These are phyloP conservation scores for Ogataea saltuana DNA, from an alignment of 805 yeast genomes.

Conservation along the genomic window DNA sequence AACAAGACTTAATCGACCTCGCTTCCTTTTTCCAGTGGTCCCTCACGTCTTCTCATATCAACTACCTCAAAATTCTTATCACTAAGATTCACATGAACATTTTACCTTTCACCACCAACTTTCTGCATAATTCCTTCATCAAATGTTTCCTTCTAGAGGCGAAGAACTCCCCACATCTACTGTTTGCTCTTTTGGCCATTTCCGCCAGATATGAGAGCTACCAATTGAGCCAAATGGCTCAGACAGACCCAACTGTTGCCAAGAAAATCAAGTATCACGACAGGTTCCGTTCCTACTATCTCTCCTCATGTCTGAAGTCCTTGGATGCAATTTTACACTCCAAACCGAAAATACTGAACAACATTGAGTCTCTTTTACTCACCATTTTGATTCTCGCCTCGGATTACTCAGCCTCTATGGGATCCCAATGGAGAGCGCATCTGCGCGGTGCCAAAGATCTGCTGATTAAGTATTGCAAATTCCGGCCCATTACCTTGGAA, in stretches of 20 bases:
- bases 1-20: slow-evolving; percentile 27
- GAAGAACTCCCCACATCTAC: slow-evolving; percentile 55
- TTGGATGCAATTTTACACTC: slow-evolving; percentile 52
- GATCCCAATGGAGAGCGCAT: slow-evolving; percentile 69
- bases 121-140: slow-evolving; percentile 36
- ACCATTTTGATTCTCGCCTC: slow-evolving; percentile 70
- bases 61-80: slow-evolving; percentile 35
- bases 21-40: slow-evolving; percentile 36
- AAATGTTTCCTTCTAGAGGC: slow-evolving; percentile 35
- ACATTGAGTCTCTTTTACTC: slow-evolving; percentile 67
- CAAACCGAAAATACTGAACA: slow-evolving; percentile 43
- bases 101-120: slow-evolving; percentile 38
- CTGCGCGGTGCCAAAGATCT: slow-evolving; percentile 67
- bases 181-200: slow-evolving; percentile 71
- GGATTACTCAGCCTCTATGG: slow-evolving; percentile 58
- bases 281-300: slow-evolving; percentile 59
- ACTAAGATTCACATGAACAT: slow-evolving; percentile 38
- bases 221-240: slow-evolving; percentile 28
- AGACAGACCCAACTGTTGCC: slow-evolving; percentile 13
- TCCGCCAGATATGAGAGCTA: slow-evolving; percentile 58
- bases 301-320: slow-evolving; percentile 64
- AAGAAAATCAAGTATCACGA: slow-evolving; percentile 45
- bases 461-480: slow-evolving; percentile 48
- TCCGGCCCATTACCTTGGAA: slow-evolving; percentile 36
- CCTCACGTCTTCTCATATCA: slow-evolving; percentile 33